phyloP scores from a whole-genome alignment of 2,329 filamentous ascomycete species.

The Aureobasidium leucospermi region DNA sequence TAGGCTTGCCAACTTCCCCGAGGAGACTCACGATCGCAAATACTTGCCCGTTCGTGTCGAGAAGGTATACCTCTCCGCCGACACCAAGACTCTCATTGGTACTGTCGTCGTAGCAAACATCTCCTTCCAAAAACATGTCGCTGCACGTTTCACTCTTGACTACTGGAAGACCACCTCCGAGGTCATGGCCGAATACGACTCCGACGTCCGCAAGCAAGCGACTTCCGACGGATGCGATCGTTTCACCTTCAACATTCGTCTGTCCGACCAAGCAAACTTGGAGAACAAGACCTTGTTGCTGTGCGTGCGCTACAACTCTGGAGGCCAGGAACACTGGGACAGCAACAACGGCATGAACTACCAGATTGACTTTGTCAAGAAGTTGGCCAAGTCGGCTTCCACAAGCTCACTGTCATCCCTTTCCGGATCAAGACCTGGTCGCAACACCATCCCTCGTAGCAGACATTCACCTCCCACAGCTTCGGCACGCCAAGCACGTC shows the following conservation, averaged over 20 bases:
- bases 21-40: conserved; percentile 55
- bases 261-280: conserved; percentile 84
- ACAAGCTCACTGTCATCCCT: conserved; percentile 34
- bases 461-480: conserved; percentile 40
- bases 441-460: conserved; percentile 44
- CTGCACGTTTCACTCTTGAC: conserved; percentile 91
- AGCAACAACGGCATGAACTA: conserved; percentile 85
- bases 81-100: conserved; percentile 81
- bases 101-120: conserved; percentile 80
- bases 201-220: conserved; percentile 64
- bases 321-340: conserved; percentile 87
- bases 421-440: conserved; percentile 21
- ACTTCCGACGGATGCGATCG: conserved; percentile 63
- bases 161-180: conserved; percentile 99
- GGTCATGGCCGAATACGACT: conserved; percentile 78
- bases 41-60: conserved; percentile 70
- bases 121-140: conserved; percentile 79
- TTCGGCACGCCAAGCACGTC: not conserved
- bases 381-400: conserved; percentile 45
- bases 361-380: conserved; percentile 87
- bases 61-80: conserved; percentile 74
- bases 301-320: conserved; percentile 80
- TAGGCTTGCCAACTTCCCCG: conserved; percentile 73
- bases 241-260: conserved; percentile 89
- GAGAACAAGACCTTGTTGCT: conserved; percentile 89